Base-by-base conservation (phyloP, 2,329 filamentous ascomycete genomes). In the Colletotrichum australisinense region DNA sequence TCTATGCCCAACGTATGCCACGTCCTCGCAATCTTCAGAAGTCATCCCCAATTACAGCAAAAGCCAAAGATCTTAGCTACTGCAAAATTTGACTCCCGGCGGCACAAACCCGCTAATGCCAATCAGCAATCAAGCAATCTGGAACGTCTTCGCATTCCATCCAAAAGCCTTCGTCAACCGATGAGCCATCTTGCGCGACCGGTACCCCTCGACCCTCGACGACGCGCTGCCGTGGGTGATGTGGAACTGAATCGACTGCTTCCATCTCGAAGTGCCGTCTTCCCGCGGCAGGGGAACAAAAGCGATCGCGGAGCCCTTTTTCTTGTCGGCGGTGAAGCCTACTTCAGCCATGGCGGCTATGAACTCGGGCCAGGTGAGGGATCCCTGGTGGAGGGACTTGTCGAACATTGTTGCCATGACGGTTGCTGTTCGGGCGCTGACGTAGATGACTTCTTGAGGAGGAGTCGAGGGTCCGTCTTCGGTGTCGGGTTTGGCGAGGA, bases 291-390 rank as follows among this genome's bases (percentile, higher is more conserved):
- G 78, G 0, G 83, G 83, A 0, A 62, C 62, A 64, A 86, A 85
- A 0, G 81, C 86, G 73, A 82, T 86, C 1, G 84, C 79, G 0
- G 85, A 87, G 2, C 86, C 85, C 42, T 81, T 81, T 72, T 80
- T 84, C 1, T 84, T 82, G 1, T 80, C 14, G 2, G 86, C 79
- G 0, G 84, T 83, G 74, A 88, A 87, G 2, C 81, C 81, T 35
- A 86, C 46, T 14, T 84, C 83, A 0, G 75, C 78, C 82, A 88
- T 84, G 42, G 84, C 86, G 1, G 80, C 76, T 68, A 81, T 80
- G 49, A 88, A 88, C 0, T 79, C 76, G 0, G 72, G 56, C 84
- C 83, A 86, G 58, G 63, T 76, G 1, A 86, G 75, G 0, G 81
- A 79, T 0, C 81, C 78, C 3, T 80, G 80, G 0, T 80, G 69